Base-by-base conservation (phyloP, 2,329 filamentous ascomycete genomes). In the Diaporthe sp. region DNA sequence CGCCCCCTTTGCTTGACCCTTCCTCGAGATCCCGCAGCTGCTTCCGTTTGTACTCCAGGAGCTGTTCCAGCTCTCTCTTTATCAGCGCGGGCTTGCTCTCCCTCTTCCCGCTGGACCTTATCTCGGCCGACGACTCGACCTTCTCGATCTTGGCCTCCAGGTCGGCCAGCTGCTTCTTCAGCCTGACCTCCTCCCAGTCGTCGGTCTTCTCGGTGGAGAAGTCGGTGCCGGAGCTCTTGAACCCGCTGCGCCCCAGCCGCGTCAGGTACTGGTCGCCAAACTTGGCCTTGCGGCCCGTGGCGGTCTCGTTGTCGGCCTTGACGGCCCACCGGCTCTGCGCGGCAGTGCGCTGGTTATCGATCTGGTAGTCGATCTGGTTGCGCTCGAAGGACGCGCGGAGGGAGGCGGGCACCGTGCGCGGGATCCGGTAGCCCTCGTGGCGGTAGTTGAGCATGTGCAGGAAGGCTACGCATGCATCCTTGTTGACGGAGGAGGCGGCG, bases 201-300 rank as follows among this genome's bases (percentile, higher is more conserved):
- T 97, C 96, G 76, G 94, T 94, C 82, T 95, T 94, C 77, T 94
- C 94, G 51, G 90, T 89, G 75, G 92, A 94, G 83, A 98, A 98
- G 86, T 99, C 96, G 1, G 97, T 99, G 37, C 97, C 97, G 55
- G 93, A 88, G 12, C 94, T 91, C 82, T 94, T 93, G 85, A 97
- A 96, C 75, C 91, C 93, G 79, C 93, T 92, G 81, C 96, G 94
- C 71, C 97, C 97, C 53, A 99, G 89, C 17, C 97, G 93, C 77
- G 94, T 97, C 74, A 99, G 91, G 85, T 98, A 99, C 78, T 98
- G 94, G 84, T 99, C 97, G 78, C 97, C 97, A 82, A 99, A 99
- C 86, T 98, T 98, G 80, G 95, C 94, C 86, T 99, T 99, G 82
- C 94, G 94, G 75, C 96, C 96, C 0, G 95, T 97, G 49, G 90